Base-by-base conservation (phyloP, 2,329 filamentous ascomycete species). In the Sclerotiophoma versabilis region DNA sequence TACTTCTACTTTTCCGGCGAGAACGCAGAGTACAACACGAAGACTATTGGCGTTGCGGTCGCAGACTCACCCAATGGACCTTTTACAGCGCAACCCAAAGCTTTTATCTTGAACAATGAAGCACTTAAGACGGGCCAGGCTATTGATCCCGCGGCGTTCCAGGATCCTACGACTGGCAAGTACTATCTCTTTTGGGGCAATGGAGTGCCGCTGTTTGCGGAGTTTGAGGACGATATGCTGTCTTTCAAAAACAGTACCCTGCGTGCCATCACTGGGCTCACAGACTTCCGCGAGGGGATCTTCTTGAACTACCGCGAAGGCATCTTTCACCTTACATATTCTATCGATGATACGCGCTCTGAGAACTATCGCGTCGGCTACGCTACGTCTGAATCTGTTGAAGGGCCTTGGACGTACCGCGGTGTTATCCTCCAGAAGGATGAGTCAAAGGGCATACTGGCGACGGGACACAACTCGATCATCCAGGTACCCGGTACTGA, bases 171-270 rank as follows among this genome's bases (percentile, higher is more conserved):
- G 0, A 66, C 65, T 0, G 66, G 62, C 4, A 67, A 58, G 20
- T 69, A 68, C 51, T 70, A 68, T 22, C 53, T 70, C 11, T 68
- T 69, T 53, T 70, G 66, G 65, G 66, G 66, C 27, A 70, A 69
- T 20, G 59, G 55, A 2, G 47, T 19, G 0, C 59, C 60, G 0
- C 58, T 68, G 0, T 66, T 58, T 29, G 66, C 68, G 1, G 62
- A 70, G 32, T 54, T 70, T 7, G 47, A 47, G 14, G 63, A 68
- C 20, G 59, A 63, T 39, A 69, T 70, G 65, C 14, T 64, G 3
- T 59, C 64, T 0, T 37, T 70, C 8, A 64, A 65, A 22, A 25
- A 30, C 1, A 54, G 46, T 17, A 66, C 63, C 1, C 50, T 62
- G 1, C 50, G 39, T 10, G 30, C 44, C 8, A 59, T 68, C 25